phyloP scores from a whole-genome alignment of 352 stramenopile species.

The Globisporangium sylvaticum region DNA sequence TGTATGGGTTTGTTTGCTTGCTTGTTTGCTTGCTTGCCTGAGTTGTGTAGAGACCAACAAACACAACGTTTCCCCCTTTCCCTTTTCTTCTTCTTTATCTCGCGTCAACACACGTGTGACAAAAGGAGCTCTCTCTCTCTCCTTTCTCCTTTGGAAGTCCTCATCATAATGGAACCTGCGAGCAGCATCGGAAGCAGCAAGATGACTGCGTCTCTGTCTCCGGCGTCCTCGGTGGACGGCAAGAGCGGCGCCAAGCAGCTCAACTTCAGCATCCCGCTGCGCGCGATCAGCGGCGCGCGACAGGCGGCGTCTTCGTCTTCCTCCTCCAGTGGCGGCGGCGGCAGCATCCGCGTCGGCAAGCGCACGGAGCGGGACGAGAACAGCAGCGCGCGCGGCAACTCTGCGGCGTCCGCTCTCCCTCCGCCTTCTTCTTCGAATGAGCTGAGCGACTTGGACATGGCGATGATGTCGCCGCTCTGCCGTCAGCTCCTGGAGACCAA shows the following conservation, averaged over 20 bases:
- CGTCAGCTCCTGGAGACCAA: slow-evolving; percentile 39
- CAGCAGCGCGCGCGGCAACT: not conserved
- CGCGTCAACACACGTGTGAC: not conserved
- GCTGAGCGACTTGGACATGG: slow-evolving; percentile 15
- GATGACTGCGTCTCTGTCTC: not conserved
- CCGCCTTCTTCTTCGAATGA: not conserved
- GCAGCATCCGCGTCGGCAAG: not conserved
- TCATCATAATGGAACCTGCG: slow-evolving; percentile 1
- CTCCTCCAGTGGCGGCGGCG: not conserved
- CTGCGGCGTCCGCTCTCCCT: not conserved
- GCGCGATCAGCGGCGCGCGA: slow-evolving; percentile 4
- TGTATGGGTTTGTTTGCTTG: not conserved
- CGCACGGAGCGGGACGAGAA: slow-evolving; percentile 6
- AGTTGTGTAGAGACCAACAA: not conserved
- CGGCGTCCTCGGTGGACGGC: not conserved
- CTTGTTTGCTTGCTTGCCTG: not conserved
- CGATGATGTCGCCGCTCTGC: slow-evolving; percentile 28
- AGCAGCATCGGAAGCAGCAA: not conserved
- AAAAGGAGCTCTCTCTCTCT: not conserved
- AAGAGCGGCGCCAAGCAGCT: slow-evolving; percentile 4
- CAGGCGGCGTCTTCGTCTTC: not conserved
- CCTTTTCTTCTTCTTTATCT: not conserved
- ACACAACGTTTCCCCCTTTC: not conserved
- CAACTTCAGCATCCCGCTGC: slow-evolving; percentile 15
- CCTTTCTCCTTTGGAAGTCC: not conserved